A percentile compares a stretch with the other conserved stretches of the same genome.
Evolutionary conservation across 169 alveolate species (phyloP).

Genomic region (Prorocentrum cordatum): DNA sequence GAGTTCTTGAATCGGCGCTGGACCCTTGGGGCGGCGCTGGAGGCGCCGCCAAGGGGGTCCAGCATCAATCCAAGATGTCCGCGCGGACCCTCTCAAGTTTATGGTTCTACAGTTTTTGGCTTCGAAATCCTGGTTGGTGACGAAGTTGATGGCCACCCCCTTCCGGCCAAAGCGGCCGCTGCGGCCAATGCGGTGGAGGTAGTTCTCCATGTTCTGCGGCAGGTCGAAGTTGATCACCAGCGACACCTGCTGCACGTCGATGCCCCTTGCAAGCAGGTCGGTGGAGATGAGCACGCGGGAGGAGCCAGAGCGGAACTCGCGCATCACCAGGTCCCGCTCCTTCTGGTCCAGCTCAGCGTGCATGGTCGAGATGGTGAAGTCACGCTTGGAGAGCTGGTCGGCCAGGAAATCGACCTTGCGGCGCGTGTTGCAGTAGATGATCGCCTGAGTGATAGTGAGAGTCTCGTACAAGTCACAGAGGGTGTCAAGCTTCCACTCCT

Average conservation of each 20-base stretch:
- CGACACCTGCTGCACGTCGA: constrained; percentile 96
- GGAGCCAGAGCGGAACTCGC: constrained; percentile 95
- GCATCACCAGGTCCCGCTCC: constrained; percentile 92
- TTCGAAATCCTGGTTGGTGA: constrained; percentile 85
- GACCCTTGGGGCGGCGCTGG: too few species aligned
- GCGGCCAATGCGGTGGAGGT: constrained; percentile 98
- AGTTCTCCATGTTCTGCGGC: constrained; percentile 90
- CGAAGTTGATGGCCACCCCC: constrained; percentile 99
- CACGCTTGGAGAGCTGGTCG: constrained; percentile 87
- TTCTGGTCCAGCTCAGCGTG: constrained; percentile 97
- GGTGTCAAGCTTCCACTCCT: constrained; percentile 85
- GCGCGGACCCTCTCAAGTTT: too few species aligned
- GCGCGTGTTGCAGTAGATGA: constrained; percentile 95
- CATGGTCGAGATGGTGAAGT: constrained; percentile 92
- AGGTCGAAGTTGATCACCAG: constrained; percentile 98
- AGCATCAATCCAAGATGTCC: too few species aligned
- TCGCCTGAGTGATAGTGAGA: constrained; percentile 92
- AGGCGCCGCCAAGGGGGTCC: too few species aligned
- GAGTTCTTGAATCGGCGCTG: too few species aligned
- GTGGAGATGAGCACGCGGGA: constrained; percentile 97
- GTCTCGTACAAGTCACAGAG: constrained; percentile 92
- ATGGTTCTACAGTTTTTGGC: too few species aligned
- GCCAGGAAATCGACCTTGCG: constrained; percentile 90
- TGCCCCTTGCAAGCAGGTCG: constrained; percentile 94
- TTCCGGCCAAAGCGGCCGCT: constrained; percentile 99